Conservation (phyloP, 345 rosid genomes). For the Rubroshorea leprosula region DNA sequence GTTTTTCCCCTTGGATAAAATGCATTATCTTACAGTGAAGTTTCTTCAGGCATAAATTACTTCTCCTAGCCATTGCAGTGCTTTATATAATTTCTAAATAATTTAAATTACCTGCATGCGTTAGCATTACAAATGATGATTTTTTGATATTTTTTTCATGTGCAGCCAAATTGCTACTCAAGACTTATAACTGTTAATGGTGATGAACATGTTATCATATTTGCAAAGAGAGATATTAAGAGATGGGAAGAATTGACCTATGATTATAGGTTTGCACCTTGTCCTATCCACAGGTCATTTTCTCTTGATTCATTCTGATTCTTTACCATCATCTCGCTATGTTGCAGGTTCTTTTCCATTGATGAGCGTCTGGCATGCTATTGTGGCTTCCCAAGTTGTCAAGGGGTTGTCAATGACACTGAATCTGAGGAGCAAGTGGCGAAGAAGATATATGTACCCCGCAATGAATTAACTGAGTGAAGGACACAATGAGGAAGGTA, state of each 20-base stretch:
- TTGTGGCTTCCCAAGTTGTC: slow-evolving; percentile 79
- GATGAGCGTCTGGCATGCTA: slow-evolving; percentile 80
- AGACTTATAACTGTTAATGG: slow-evolving; percentile 74
- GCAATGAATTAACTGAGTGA: slow-evolving; percentile 63
- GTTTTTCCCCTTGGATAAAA: not conserved
- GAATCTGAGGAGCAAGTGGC: slow-evolving; percentile 79
- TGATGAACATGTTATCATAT: slow-evolving; percentile 82
- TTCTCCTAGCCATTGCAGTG: not conserved
- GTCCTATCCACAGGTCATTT: slow-evolving; percentile 7
- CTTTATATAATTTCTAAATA: too few species aligned
- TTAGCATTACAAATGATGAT: slow-evolving; percentile 3
- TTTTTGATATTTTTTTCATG: slow-evolving; percentile 7
- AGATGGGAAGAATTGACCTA: slow-evolving; percentile 94
- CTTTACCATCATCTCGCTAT: slow-evolving; percentile 19
- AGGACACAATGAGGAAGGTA: too few species aligned
- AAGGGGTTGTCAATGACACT: slow-evolving; percentile 87
- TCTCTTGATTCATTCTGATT: slow-evolving; percentile 2
- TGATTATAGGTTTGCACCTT: slow-evolving; percentile 69
- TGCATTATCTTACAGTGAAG: not conserved
- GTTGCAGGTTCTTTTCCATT: slow-evolving; percentile 74
- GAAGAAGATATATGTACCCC: slow-evolving; percentile 43
- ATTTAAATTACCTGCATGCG: too few species aligned
- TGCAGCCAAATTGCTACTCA: slow-evolving; percentile 98
- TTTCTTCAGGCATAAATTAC: not conserved
- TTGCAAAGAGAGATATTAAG: slow-evolving; percentile 83